Percentiles rank a stretch among this genome's conserved stretches.
phyloP scores from a whole-genome alignment of 1,139 yeast species.

The Pichiaceae sp. region DNA sequence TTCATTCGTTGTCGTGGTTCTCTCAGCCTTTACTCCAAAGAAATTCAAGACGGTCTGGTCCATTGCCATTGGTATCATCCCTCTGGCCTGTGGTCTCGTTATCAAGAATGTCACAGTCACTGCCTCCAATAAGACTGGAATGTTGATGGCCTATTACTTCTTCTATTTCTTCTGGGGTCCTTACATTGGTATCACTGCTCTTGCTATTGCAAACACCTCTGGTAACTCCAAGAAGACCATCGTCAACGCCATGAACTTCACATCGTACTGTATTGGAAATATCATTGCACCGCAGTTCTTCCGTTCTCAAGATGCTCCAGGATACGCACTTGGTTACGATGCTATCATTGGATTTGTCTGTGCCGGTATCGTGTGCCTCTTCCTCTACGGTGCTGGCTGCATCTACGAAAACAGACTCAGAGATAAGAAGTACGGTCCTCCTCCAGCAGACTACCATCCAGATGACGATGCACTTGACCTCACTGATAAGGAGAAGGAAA shows the following conservation, averaged over 20 bases:
- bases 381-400: conserved; percentile 7
- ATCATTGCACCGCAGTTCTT: conserved; percentile 66
- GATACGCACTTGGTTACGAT: conserved; percentile 32
- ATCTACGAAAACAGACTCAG: conserved; percentile 14
- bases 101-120: neutral
- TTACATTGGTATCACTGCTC: neutral
- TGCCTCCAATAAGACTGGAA: too few relatives aligned
- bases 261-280: conserved; percentile 61
- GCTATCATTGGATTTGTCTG: conserved; percentile 9
- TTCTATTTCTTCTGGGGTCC: neutral
- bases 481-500: conserved; percentile 40
- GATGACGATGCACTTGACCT: conserved; percentile 23
- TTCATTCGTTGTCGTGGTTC: neutral
- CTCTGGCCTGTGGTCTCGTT: neutral
- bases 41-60: neutral
- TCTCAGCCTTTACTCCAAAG: neutral
- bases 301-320: conserved; percentile 22
- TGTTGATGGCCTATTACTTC: neutral
- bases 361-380: conserved; percentile 4
- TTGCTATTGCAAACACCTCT: conserved; percentile 27
- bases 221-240: conserved; percentile 63
- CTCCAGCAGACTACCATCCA: neutral
- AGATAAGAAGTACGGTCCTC: conserved; percentile 11
- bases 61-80: neutral
- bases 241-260: conserved; percentile 47